Percentiles rank a stretch among this genome's conserved stretches.
phyloP scores from a whole-genome alignment of 202 grass and related monocot genomes.

The Carex arenaria region DNA sequence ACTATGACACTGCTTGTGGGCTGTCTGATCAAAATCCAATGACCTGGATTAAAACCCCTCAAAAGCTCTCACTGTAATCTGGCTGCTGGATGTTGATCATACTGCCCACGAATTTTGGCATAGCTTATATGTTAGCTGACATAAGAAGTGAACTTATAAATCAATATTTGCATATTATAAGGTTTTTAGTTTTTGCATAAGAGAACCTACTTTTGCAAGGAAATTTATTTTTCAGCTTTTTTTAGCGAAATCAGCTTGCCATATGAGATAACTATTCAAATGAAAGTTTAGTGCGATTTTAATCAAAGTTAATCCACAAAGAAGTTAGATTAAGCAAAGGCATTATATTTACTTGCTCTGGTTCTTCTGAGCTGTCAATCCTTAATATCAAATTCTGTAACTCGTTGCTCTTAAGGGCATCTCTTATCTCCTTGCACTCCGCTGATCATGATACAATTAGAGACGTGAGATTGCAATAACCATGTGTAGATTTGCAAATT shows the following conservation, averaged over 20 bases:
- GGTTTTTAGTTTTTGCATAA: background rate
- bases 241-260: background rate
- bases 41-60: background rate
- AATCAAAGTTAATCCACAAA: background rate
- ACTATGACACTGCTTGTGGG: background rate
- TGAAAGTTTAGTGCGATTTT: background rate
- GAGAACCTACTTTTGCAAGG: background rate
- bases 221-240: background rate
- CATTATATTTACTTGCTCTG: conserved; percentile 51
- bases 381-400: conserved; percentile 52
- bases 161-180: background rate
- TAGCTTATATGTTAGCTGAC: background rate
- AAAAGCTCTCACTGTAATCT: background rate
- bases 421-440: conserved; percentile 50
- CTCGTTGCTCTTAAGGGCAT: conserved; percentile 50
- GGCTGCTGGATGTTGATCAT: background rate
- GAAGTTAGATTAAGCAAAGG: conserved; percentile 1
- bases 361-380: conserved; percentile 55
- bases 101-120: background rate
- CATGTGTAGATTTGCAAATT: background rate
- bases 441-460: conserved; percentile 30
- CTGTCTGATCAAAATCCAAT: background rate
- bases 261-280: background rate
- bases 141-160: background rate
- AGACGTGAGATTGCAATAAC: background rate